Conservation (phyloP, 441 rosid genomes). For the Rhodomyrtus psidioides region DNA sequence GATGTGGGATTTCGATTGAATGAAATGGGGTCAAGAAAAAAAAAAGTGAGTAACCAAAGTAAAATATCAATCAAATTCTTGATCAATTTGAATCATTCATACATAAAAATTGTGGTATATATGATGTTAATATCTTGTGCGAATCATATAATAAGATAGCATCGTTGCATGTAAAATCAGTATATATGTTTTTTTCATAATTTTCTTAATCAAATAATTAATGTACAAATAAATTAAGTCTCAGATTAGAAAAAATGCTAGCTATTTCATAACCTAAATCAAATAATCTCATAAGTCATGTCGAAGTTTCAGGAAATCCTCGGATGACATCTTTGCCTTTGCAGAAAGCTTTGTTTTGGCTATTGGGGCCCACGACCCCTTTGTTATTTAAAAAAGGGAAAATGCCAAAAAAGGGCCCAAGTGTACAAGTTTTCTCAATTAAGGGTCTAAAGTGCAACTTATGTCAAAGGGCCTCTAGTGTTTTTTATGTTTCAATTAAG, state of each 20-base stretch:
- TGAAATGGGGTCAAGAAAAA: neutral
- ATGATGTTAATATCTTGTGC: neutral
- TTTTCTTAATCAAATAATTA: neutral
- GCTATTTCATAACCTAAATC: neutral
- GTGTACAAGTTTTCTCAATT: too few relatives aligned
- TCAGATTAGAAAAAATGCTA: neutral
- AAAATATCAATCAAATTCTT: neutral
- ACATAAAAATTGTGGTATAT: neutral
- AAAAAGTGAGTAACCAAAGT: neutral
- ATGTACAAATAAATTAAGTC: neutral
- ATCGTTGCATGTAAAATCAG: neutral
- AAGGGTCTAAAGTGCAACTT: too few relatives aligned
- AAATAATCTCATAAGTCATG: neutral
- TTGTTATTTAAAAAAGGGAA: neutral
- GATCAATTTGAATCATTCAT: neutral
- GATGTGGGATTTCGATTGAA: neutral
- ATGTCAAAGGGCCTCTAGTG: too few relatives aligned
- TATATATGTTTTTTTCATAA: neutral
- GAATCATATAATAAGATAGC: neutral
- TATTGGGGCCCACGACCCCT: neutral
- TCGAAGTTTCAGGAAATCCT: neutral
- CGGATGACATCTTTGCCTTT: neutral
- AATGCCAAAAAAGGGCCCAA: too few relatives aligned
- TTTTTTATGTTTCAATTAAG: too few relatives aligned
- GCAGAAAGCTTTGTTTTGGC: neutral